Evolutionary conservation across 1,139 yeast genomes (phyloP).

Genomic region (Candida albicans): DNA sequence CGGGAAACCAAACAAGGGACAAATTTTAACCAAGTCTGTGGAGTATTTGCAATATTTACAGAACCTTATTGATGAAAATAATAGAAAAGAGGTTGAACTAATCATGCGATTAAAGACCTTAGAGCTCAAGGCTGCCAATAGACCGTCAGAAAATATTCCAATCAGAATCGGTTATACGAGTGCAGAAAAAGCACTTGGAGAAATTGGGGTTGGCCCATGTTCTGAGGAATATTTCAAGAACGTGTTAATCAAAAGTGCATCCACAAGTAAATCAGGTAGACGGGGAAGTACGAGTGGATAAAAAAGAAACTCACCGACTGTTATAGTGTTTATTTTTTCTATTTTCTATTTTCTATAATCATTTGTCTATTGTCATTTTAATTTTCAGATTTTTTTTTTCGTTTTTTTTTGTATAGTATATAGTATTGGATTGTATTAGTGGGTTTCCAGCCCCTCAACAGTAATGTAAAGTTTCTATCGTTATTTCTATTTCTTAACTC

Average conservation of each 20-base stretch:
- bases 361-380: neutral
- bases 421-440: neutral
- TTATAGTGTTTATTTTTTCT: neutral
- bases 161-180: slow-evolving; percentile 59
- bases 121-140: slow-evolving; percentile 35
- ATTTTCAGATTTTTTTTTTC: neutral
- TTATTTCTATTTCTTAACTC: slow-evolving; percentile 16
- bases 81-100: slow-evolving; percentile 75
- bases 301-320: too few relatives aligned
- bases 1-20: slow-evolving; percentile 93
- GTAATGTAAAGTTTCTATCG: neutral
- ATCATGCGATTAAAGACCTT: slow-evolving; percentile 59
- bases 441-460: neutral
- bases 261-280: slow-evolving; percentile 23
- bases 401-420: neutral
- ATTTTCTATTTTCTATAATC: slow-evolving; percentile 3
- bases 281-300: slow-evolving; percentile 19
- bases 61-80: slow-evolving; percentile 71
- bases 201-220: slow-evolving; percentile 79
- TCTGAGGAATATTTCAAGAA: slow-evolving; percentile 49
- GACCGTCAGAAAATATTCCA: slow-evolving; percentile 26
- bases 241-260: slow-evolving; percentile 36
- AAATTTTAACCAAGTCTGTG: slow-evolving; percentile 78
- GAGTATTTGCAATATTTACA: slow-evolving; percentile 79
- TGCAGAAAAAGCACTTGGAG: slow-evolving; percentile 76